Evolutionary conservation across 768 basidiomycete genomes (phyloP).

Genomic region (Pulveroboletus sp.): DNA sequence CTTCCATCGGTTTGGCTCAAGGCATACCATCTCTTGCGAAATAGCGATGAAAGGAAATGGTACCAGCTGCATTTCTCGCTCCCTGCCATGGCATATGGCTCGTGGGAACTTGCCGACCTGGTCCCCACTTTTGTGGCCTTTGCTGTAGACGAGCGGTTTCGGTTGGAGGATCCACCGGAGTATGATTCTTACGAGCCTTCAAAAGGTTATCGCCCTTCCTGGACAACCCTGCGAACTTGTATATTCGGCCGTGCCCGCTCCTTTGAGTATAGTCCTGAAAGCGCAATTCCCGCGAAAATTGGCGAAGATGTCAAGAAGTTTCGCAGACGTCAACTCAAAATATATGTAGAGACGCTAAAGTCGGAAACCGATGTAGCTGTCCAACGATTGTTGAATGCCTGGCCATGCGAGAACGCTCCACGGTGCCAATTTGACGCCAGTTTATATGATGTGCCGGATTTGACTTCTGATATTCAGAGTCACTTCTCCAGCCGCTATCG

Average conservation of each 20-base stretch:
- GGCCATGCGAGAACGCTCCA: conserved; percentile 20
- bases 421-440: neutral
- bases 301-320: conserved; percentile 1
- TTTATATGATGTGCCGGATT: conserved; percentile 1
- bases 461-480: neutral
- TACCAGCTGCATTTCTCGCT: conserved; percentile 29
- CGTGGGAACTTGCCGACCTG: conserved; percentile 7
- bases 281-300: neutral
- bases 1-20: conserved; percentile 25
- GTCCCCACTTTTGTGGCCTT: conserved; percentile 33
- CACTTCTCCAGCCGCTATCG: conserved; percentile 16
- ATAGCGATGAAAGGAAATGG: conserved; percentile 3
- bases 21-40: conserved; percentile 25
- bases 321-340: conserved; percentile 3
- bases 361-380: conserved; percentile 3
- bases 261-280: conserved; percentile 16
- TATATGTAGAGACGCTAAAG: conserved; percentile 3
- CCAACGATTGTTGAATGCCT: conserved; percentile 2
- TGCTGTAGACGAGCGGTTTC: conserved; percentile 8
- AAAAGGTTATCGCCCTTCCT: conserved; percentile 6
- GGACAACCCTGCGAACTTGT: neutral
- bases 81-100: conserved; percentile 30
- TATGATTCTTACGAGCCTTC: conserved; percentile 11
- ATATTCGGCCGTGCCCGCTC: neutral
- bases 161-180: conserved; percentile 11